A percentile compares a stretch with the other conserved stretches of the same genome.
Conservation (phyloP, 495 filamentous ascomycete species). For the Trichoderma erinaceum region DNA sequence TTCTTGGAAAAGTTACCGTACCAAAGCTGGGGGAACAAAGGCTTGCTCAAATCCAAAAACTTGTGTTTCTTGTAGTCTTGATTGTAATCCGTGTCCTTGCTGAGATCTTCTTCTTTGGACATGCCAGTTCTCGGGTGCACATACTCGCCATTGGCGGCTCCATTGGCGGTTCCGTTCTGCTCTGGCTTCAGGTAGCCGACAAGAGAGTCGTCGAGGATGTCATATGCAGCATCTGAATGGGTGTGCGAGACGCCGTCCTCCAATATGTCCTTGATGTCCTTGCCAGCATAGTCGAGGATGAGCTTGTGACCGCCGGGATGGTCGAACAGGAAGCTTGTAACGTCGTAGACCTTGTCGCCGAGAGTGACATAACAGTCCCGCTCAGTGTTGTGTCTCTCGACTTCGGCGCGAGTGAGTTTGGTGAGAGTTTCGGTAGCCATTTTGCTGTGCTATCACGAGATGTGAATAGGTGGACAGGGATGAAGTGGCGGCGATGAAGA, state of each 20-base stretch:
- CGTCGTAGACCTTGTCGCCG: constrained; percentile 86
- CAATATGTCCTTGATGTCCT: constrained; percentile 78
- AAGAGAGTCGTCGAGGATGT: constrained; percentile 73
- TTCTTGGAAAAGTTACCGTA: constrained; percentile 78
- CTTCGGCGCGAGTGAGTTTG: constrained; percentile 68
- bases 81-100: constrained; percentile 68
- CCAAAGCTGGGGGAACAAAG: constrained; percentile 87
- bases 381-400: constrained; percentile 68
- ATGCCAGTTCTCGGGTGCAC: constrained; percentile 76
- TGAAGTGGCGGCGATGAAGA: neutral
- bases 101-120: constrained; percentile 78
- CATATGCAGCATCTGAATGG: constrained; percentile 87
- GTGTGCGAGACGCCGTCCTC: constrained; percentile 74
- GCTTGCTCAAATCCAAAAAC: constrained; percentile 84
- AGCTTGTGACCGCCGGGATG: constrained; percentile 90
- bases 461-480: neutral
- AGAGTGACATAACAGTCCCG: constrained; percentile 93
- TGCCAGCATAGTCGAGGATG: constrained; percentile 83
- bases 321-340: constrained; percentile 78
- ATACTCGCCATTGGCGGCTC: constrained; percentile 20
- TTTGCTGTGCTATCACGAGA: constrained; percentile 18
- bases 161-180: constrained; percentile 31
- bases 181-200: constrained; percentile 66
- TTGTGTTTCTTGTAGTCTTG: constrained; percentile 80
- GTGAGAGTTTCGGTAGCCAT: constrained; percentile 60